Evolutionary conservation across 1,284 basidiomycete species (phyloP).

Genomic region (Fomes fomentarius): DNA sequence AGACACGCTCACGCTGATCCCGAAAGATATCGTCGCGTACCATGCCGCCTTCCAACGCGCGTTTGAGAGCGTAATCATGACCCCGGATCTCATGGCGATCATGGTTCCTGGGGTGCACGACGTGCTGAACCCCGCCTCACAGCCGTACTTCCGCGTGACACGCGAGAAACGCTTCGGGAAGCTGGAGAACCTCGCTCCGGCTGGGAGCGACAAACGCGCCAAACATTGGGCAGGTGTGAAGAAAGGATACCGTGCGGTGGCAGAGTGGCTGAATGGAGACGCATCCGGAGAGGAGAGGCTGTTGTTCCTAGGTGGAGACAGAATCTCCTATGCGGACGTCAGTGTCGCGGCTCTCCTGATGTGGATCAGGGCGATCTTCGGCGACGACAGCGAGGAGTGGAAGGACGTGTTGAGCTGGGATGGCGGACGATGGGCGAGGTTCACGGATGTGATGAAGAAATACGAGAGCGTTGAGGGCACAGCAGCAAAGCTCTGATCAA

Average conservation of each 20-base stretch:
- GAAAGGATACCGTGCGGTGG: constrained; percentile 5
- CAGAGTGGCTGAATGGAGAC: constrained; percentile 17
- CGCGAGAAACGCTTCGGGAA: constrained; percentile 36
- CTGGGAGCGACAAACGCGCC: constrained; percentile 28
- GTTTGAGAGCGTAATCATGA: no score
- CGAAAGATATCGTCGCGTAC: constrained; percentile 30
- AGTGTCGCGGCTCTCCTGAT: constrained; percentile 34
- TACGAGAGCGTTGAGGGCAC: constrained; percentile 28
- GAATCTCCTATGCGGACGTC: constrained; percentile 42
- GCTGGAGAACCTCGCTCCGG: constrained; percentile 38
- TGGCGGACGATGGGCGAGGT: constrained; percentile 42
- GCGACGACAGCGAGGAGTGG: constrained; percentile 44
- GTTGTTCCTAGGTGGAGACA: constrained; percentile 29
- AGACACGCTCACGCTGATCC: constrained; percentile 28
- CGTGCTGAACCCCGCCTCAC: no score
- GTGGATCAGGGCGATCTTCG: constrained; percentile 35
- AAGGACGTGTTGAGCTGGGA: constrained; percentile 37
- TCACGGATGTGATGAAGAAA: constrained; percentile 36
- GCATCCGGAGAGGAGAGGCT: constrained; percentile 25
- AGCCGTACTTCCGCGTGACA: constrained; percentile 40
- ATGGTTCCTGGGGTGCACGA: no score
- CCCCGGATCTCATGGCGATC: no score
- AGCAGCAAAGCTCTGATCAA: background rate
- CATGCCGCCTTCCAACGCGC: no score
- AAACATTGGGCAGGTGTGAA: constrained; percentile 37